phyloP scores from a whole-genome alignment of 2,329 filamentous ascomycete genomes.

The Allantophomopsis lycopodina region DNA sequence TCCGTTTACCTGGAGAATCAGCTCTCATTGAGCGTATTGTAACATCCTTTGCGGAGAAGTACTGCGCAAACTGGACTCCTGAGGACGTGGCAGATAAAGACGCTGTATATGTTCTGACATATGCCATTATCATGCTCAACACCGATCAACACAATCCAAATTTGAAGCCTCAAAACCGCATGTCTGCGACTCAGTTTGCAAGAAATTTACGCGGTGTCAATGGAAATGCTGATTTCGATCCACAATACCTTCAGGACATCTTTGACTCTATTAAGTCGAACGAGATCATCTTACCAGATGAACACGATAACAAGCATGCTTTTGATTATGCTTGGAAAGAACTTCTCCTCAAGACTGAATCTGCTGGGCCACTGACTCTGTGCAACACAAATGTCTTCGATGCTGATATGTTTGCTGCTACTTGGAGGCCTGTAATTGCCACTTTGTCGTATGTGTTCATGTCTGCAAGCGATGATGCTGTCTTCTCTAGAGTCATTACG shows the following conservation, averaged over 20 bases:
- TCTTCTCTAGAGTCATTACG: constrained; percentile 84
- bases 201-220: constrained; percentile 89
- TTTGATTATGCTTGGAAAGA: constrained; percentile 99
- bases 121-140: constrained; percentile 95
- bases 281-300: constrained; percentile 93
- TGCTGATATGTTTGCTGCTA: constrained; percentile 92
- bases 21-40: constrained; percentile 88
- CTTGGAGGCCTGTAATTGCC: constrained; percentile 89
- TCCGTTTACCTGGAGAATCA: constrained; percentile 87
- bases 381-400: constrained; percentile 93
- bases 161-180: constrained; percentile 62
- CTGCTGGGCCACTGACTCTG: constrained; percentile 57
- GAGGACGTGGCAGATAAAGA: constrained; percentile 74
- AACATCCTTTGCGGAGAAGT: constrained; percentile 75
- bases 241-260: constrained; percentile 72
- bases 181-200: constrained; percentile 73
- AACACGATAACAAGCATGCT: constrained; percentile 91
- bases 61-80: constrained; percentile 55
- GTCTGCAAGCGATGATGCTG: constrained; percentile 92
- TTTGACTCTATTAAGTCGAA: constrained; percentile 84
- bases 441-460: constrained; percentile 98
- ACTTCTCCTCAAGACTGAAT: constrained; percentile 70
- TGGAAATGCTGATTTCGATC: constrained; percentile 67
- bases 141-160: constrained; percentile 96
- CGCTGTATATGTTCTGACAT: constrained; percentile 78